phyloP scores from a whole-genome alignment of 2,329 filamentous ascomycete genomes.

The Plectosphaerella plurivora region DNA sequence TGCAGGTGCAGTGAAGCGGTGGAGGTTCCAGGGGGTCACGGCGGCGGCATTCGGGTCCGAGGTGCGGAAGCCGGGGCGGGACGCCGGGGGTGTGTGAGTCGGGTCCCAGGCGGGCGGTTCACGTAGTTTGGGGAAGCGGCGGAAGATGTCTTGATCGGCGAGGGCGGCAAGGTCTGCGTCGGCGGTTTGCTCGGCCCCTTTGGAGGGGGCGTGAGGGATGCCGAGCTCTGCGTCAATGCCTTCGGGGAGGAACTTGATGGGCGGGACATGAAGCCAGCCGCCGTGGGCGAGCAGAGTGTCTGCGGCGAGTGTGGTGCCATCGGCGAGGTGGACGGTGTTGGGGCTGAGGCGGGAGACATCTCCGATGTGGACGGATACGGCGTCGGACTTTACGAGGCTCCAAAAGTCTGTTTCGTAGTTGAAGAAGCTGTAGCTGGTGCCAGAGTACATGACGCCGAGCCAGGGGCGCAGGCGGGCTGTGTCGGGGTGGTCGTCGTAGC shows the following conservation, averaged over 20 bases:
- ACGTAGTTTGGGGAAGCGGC: slow-evolving; percentile 46
- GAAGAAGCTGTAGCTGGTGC: slow-evolving; percentile 51
- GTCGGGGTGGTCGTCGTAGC: slow-evolving; percentile 49
- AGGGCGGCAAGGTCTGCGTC: slow-evolving; percentile 28
- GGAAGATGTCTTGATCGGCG: slow-evolving; percentile 50
- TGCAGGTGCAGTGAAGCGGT: slow-evolving; percentile 42
- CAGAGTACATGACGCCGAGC: slow-evolving; percentile 46
- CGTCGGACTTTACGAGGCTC: slow-evolving; percentile 48
- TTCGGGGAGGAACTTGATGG: slow-evolving; percentile 46
- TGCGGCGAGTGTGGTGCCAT: slow-evolving; percentile 38
- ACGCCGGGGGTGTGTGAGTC: slow-evolving; percentile 36
- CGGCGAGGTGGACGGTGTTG: slow-evolving; percentile 44
- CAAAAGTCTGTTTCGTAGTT: slow-evolving; percentile 57
- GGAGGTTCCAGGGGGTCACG: slow-evolving; percentile 35
- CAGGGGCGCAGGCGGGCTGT: slow-evolving; percentile 50
- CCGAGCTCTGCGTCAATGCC: slow-evolving; percentile 43
- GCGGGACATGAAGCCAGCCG: slow-evolving; percentile 52
- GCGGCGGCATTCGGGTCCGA: slow-evolving; percentile 20
- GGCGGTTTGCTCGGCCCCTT: slow-evolving; percentile 25
- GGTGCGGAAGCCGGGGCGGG: slow-evolving; percentile 29
- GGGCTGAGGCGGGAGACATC: slow-evolving; percentile 43
- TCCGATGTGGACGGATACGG: slow-evolving; percentile 46
- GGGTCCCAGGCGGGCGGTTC: slow-evolving; percentile 45
- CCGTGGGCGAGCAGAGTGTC: slow-evolving; percentile 53
- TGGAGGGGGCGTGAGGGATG: slow-evolving; percentile 33